Percentiles rank a stretch among this genome's conserved stretches.
These are phyloP conservation scores for Lyophyllum semitale DNA, from an alignment of 768 basidiomycete genomes.

Conservation along the genomic window DNA sequence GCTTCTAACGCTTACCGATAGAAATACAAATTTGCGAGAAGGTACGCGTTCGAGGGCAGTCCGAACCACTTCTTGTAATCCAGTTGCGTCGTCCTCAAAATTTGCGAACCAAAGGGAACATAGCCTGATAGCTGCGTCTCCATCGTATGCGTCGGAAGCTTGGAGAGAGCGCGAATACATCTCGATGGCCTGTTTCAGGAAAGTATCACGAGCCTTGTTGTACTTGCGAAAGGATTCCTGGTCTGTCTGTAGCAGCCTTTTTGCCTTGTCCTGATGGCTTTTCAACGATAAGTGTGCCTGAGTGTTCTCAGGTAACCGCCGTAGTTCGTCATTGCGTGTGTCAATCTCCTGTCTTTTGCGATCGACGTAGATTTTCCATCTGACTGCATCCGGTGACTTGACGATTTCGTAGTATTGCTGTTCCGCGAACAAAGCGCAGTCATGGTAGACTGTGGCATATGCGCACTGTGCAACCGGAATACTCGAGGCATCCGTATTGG, in stretches of 20 bases:
- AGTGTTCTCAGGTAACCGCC: conserved; percentile 14
- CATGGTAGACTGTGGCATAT: conserved; percentile 66
- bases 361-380: conserved; percentile 71
- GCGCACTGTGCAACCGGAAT: conserved; percentile 23
- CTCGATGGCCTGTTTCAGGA: conserved; percentile 73
- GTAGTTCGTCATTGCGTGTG: conserved; percentile 41
- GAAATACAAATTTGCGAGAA: conserved; percentile 86
- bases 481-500: conserved; percentile 18
- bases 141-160: conserved; percentile 72
- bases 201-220: conserved; percentile 50
- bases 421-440: conserved; percentile 90
- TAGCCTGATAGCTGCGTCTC: conserved; percentile 76
- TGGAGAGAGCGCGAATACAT: conserved; percentile 85
- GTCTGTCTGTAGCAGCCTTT: conserved; percentile 44
- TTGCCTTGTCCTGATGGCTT: conserved; percentile 30
- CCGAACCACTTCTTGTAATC: conserved; percentile 40
- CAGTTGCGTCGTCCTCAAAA: conserved; percentile 59
- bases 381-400: conserved; percentile 68
- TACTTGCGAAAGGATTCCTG: conserved; percentile 56
- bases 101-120: conserved; percentile 93
- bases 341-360: conserved; percentile 75
- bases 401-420: conserved; percentile 75
- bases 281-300: conserved; percentile 17
- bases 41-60: conserved; percentile 62
- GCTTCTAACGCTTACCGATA: conserved; percentile 50